Base-by-base conservation (phyloP, 768 basidiomycete genomes). In the Multifurca ochricompacta region DNA sequence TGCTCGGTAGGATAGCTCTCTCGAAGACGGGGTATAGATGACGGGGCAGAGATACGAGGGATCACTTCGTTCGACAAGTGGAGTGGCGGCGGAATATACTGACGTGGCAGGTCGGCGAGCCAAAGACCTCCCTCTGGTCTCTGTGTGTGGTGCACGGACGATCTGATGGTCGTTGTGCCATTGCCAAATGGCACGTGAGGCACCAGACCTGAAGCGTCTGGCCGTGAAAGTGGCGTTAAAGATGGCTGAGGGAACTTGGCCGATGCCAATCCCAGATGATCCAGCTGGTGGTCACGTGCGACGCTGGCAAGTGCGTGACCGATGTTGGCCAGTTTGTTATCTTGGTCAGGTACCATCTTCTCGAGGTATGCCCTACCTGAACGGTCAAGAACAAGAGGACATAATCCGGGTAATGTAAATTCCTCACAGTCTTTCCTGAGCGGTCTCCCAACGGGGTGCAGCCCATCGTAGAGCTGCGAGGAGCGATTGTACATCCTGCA, bases 381-480 rank as follows among this genome's bases (percentile, higher is more conserved):
- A 23, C 32, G 35, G 23, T 59, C 27, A 48, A 43, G 1, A 35
- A 40, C 43, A 47, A 3, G 27, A 14, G 10, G 13, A n/a, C 4
- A 2, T 19, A 18, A 23, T 41, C 13, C 5, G 21, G 2, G 16
- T 16, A 19, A 21, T 21, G 35, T 3, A 31, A 27, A 40, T 9
- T 8, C 6, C 54, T 43, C 37, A 59, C 59, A 60, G 14, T 32
- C 8, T 52, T 13, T 58, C 56, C 27, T 54, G 47, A 1, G 58
- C 60, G 0, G 43, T 56, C 34, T 61, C 60, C 60, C 60, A 61
- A 23, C 60, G 48, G 6, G 59, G 51, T 11, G 34, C 47, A 0
- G 58, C 60, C 58, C 60, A 59, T 43, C 48, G 47, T n/a, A 61
- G 30, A n/a, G 54, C 51, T 8, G 32, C 28, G 16, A 61, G 23